These are phyloP conservation scores for Calonectria henricotiae DNA, from an alignment of 2,329 filamentous ascomycete species.

Conservation along the genomic window DNA sequence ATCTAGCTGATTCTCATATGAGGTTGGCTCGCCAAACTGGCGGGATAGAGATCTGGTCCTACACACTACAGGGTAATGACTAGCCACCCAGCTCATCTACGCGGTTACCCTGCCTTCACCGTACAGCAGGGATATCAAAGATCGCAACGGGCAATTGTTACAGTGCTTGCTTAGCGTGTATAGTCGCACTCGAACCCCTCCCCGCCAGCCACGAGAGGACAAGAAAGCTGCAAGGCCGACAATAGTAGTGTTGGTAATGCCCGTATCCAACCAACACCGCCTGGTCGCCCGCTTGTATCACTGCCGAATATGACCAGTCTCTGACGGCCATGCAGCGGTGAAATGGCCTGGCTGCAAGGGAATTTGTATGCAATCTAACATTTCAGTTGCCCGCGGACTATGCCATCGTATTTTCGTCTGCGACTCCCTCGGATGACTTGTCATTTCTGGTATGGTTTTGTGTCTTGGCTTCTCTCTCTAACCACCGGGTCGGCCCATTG, in stretches of 20 bases:
- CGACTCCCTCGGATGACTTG: not conserved
- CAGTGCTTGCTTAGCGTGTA: slow-evolving; percentile 1
- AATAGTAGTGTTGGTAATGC: too few relatives aligned
- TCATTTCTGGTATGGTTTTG: not conserved
- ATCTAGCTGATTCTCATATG: too few relatives aligned
- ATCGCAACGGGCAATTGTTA: not conserved
- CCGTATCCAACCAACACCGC: not conserved
- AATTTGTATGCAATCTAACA: not conserved
- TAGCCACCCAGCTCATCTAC: not conserved
- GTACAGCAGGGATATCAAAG: not conserved
- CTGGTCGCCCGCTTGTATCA: not conserved
- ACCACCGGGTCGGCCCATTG: not conserved
- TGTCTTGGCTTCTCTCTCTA: not conserved
- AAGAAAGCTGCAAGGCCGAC: not conserved
- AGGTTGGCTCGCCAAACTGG: not conserved
- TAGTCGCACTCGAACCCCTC: not conserved
- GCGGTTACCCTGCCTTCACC: slow-evolving; percentile 3
- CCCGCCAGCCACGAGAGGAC: not conserved
- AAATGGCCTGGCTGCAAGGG: not conserved
- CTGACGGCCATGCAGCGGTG: not conserved
- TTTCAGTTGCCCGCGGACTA: not conserved
- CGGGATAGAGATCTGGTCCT: slow-evolving; percentile 7
- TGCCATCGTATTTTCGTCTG: not conserved
- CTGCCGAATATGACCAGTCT: not conserved
- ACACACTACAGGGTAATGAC: not conserved